Evolutionary conservation across 345 rosid genomes (phyloP).

Genomic region (Kernera saxatilis): DNA sequence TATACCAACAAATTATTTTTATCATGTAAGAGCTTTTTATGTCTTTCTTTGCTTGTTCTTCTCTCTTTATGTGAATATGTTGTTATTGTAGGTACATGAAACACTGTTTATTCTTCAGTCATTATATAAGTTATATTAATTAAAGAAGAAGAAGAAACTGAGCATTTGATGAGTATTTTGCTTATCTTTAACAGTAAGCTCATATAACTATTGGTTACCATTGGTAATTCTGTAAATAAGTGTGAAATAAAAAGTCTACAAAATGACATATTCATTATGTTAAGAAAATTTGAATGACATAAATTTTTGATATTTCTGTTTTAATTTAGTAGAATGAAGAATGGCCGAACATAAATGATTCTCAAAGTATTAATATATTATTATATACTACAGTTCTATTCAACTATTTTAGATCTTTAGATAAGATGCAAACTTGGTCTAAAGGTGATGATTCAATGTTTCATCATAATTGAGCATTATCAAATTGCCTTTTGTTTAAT

Average conservation of each 20-base stretch:
- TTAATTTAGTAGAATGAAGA: not conserved
- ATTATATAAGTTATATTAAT: slow-evolving; percentile 3
- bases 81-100: slow-evolving; percentile 22
- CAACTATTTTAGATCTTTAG: not conserved
- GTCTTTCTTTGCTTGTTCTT: slow-evolving; percentile 13
- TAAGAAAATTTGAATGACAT: too few species aligned
- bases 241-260: too few species aligned
- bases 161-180: not conserved
- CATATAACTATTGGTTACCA: too few species aligned
- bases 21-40: slow-evolving; percentile 19
- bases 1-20: slow-evolving; percentile 3
- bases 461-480: not conserved
- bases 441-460: not conserved
- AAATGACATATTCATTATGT: too few species aligned
- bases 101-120: slow-evolving; percentile 3
- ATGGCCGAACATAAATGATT: not conserved
- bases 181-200: not conserved
- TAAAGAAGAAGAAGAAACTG: not conserved
- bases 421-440: not conserved
- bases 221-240: not conserved
- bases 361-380: not conserved
- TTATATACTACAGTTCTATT: not conserved
- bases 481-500: not conserved
- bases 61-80: slow-evolving; percentile 26
- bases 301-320: not conserved